Evolutionary conservation across 2,329 filamentous ascomycete species (phyloP).

Genomic region (Fusarium stilboides): DNA sequence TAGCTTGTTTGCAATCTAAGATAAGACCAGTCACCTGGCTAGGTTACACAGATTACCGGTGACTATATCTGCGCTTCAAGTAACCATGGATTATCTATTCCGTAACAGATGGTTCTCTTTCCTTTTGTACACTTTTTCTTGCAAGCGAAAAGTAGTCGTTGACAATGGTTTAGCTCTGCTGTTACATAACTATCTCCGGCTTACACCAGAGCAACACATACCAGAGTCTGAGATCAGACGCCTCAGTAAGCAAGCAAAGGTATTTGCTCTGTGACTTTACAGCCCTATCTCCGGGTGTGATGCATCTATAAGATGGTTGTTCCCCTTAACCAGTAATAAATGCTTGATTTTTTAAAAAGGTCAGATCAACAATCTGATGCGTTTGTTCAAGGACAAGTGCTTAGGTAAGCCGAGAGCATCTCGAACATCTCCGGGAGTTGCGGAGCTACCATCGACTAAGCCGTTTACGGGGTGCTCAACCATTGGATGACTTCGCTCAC

Average conservation of each 20-base stretch:
- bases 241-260: neutral
- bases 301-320: neutral
- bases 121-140: no score
- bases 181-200: neutral
- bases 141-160: no score
- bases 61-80: no score
- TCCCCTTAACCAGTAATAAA: neutral
- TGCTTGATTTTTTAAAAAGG: neutral
- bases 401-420: slow-evolving; percentile 38
- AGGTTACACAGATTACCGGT: neutral
- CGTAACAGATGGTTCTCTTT: no score
- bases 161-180: no score
- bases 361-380: slow-evolving; percentile 1
- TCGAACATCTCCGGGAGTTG: slow-evolving; percentile 39
- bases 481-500: slow-evolving; percentile 25
- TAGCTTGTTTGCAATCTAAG: neutral
- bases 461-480: slow-evolving; percentile 33
- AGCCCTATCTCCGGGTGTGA: neutral
- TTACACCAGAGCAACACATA: neutral
- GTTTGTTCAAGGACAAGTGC: slow-evolving; percentile 11
- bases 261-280: no score
- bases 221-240: slow-evolving; percentile 1
- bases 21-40: neutral
- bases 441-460: slow-evolving; percentile 36
- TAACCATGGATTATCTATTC: no score